Percentiles rank a stretch among this genome's conserved stretches.
These are phyloP conservation scores for Cryptococcus sp. DNA, from an alignment of 1,284 basidiomycete genomes.

Conservation along the genomic window DNA sequence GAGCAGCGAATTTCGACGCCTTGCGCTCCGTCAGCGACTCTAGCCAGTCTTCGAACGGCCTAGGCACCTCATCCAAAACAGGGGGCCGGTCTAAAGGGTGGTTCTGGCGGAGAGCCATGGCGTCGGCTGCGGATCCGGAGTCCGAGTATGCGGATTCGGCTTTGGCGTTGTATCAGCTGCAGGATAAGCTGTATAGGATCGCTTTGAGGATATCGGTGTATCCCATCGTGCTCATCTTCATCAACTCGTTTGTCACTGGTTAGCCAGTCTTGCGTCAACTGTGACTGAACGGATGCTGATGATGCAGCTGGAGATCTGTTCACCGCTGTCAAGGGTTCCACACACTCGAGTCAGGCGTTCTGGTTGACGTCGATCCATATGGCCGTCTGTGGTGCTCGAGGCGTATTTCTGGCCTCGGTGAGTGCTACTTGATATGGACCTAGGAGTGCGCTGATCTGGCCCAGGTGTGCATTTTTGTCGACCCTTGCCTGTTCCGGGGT, in stretches of 20 bases:
- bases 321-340: not conserved
- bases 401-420: not conserved
- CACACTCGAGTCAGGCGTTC: not conserved
- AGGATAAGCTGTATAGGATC: constrained; percentile 16
- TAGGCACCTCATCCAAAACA: too few species aligned
- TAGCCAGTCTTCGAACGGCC: too few species aligned
- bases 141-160: too few species aligned
- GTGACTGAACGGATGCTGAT: not conserved
- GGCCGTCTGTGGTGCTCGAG: not conserved
- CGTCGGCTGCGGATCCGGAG: too few species aligned
- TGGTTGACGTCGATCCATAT: not conserved
- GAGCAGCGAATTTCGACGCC: not conserved
- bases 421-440: too few species aligned
- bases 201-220: constrained; percentile 23
- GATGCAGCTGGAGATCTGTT: not conserved
- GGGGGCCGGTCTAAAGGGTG: too few species aligned
- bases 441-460: not conserved
- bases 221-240: constrained; percentile 20
- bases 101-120: too few species aligned
- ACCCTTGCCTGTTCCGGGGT: constrained; percentile 1
- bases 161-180: constrained; percentile 1
- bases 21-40: not conserved
- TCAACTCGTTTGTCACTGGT: constrained; percentile 24
- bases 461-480: constrained; percentile 1
- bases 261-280: not conserved